Conservation (phyloP, 176 grass and related monocot species). For the Oryza longistaminata region DNA sequence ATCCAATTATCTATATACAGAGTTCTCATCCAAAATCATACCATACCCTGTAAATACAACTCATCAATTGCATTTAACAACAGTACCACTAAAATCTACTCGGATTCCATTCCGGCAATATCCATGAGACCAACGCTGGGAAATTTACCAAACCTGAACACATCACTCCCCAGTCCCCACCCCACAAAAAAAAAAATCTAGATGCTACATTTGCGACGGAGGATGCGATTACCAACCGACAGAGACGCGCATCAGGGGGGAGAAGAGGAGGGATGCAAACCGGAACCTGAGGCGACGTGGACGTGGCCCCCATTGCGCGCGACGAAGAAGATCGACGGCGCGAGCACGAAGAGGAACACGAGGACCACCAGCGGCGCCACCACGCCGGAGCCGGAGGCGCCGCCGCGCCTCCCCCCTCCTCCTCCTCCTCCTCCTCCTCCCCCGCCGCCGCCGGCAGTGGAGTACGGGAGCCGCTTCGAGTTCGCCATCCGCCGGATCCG, state of each 20-base stretch:
- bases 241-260: background rate
- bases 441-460: constrained; percentile 10
- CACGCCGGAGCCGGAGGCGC: constrained; percentile 29
- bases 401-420: constrained; percentile 52
- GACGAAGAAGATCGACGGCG: constrained; percentile 58
- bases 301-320: constrained; percentile 51
- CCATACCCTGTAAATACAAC: background rate
- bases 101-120: background rate
- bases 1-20: background rate
- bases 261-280: background rate
- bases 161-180: background rate
- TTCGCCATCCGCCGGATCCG: constrained; percentile 48
- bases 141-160: background rate
- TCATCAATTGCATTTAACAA: background rate
- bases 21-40: background rate
- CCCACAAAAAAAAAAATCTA: background rate
- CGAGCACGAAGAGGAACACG: constrained; percentile 69
- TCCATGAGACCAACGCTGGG: background rate
- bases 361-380: constrained; percentile 56
- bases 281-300: constrained; percentile 59
- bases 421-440: background rate
- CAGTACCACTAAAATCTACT: constrained; percentile 18
- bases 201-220: too few species aligned
- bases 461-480: constrained; percentile 55
- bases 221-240: too few species aligned